phyloP scores from a whole-genome alignment of 257 asterid species.

The Perilla frutescens region DNA sequence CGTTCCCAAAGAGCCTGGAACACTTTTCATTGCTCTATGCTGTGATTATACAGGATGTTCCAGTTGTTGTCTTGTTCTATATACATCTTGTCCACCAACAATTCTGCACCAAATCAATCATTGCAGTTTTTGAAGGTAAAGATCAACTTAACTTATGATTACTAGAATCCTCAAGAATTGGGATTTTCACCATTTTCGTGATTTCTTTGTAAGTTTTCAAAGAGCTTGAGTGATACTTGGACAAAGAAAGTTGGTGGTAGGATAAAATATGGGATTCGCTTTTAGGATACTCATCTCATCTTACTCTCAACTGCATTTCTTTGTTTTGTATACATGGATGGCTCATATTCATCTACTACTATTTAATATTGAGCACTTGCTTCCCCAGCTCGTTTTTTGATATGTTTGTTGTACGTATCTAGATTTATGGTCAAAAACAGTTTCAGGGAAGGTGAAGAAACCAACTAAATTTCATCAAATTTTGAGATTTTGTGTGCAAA shows the following conservation, averaged over 20 bases:
- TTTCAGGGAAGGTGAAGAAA: no score
- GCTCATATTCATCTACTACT: slow-evolving; percentile 9
- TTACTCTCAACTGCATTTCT: no score
- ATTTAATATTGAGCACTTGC: no score
- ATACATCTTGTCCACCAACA: slow-evolving; percentile 16
- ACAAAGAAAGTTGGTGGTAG: slow-evolving; percentile 31
- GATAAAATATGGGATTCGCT: slow-evolving; percentile 26
- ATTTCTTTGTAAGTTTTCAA: slow-evolving; percentile 10
- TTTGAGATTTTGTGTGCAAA: no score
- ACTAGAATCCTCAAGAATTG: slow-evolving; percentile 3
- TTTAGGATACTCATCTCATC: not conserved
- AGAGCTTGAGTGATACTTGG: slow-evolving; percentile 27
- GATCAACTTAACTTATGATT: slow-evolving; percentile 12
- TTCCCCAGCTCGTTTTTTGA: no score
- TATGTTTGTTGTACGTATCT: no score
- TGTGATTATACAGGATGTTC: not conserved
- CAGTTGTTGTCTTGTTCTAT: slow-evolving; percentile 10
- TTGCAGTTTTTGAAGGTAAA: slow-evolving; percentile 6
- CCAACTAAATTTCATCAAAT: no score
- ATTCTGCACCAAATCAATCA: slow-evolving; percentile 20
- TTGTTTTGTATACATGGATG: slow-evolving; percentile 24
- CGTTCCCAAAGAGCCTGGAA: slow-evolving; percentile 73
- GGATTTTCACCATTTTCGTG: slow-evolving; percentile 6
- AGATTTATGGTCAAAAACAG: no score
- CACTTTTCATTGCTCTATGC: slow-evolving; percentile 43